A percentile compares a stretch with the other conserved stretches of the same genome.
These are phyloP conservation scores for Apiospora phragmitis DNA, from an alignment of 2,329 filamentous ascomycete genomes.

Conservation along the genomic window DNA sequence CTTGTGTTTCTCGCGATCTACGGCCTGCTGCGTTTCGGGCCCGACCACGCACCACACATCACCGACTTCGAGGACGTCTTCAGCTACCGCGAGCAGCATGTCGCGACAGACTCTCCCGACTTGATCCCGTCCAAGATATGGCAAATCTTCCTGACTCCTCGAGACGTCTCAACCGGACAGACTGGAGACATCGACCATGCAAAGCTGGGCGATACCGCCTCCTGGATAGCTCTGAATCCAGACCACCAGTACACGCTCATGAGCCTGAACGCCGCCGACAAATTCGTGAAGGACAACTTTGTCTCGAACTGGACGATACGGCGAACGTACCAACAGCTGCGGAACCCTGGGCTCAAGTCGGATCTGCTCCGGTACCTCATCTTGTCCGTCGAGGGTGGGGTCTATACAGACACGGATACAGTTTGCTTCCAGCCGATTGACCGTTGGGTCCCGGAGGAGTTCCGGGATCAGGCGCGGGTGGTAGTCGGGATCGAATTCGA, in stretches of 20 bases:
- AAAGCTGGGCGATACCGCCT: not conserved
- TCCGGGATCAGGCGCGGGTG: not conserved
- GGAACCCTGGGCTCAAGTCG: constrained; percentile 18
- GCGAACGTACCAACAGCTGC: constrained; percentile 13
- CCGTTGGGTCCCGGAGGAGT: constrained; percentile 13
- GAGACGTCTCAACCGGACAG: not conserved
- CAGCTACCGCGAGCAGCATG: not conserved
- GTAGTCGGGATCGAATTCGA: constrained; percentile 16
- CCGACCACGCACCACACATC: not conserved
- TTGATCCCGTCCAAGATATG: constrained; percentile 8
- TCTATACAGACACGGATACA: constrained; percentile 17
- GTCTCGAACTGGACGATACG: not conserved
- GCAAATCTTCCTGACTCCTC: constrained; percentile 7
- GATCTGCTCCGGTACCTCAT: constrained; percentile 18
- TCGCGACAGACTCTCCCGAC: not conserved
- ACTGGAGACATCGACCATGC: not conserved
- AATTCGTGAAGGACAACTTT: not conserved
- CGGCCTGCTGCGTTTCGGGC: not conserved
- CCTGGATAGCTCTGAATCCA: constrained; percentile 5
- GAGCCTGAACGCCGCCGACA: not conserved
- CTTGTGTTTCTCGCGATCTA: not conserved
- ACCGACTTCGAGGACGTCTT: not conserved
- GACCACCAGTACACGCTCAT: constrained; percentile 9
- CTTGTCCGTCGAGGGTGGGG: constrained; percentile 14
- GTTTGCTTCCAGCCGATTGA: constrained; percentile 9